Base-by-base conservation (phyloP, 345 rosid genomes). In the Gossypium stocksii region DNA sequence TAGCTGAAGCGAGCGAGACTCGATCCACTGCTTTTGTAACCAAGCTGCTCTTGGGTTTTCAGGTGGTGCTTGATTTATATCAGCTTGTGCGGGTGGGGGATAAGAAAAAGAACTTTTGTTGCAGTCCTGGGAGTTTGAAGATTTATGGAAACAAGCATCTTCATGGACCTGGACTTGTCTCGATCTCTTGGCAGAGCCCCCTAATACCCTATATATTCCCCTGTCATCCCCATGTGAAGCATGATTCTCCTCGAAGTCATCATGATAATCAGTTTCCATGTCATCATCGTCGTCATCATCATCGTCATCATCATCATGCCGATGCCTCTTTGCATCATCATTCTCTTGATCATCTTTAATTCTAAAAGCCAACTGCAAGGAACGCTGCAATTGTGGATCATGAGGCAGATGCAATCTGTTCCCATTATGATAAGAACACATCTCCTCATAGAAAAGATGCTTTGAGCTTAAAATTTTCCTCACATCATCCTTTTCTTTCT, bases 371-470 rank as follows among this genome's bases (percentile, higher is more conserved):
- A 86, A 61, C 77, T 87, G 91, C 20, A 91, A 76, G 22, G 95
- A 91, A 63, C 84, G 89, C 85, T 89, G 97, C 89, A 94, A 79
- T 10, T 88, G 93, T 8, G 81, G 87, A 75, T 92, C 98, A 85
- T 88, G 97, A 81, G 97, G 98, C 66, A 94, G 86, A 86, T 89
- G 97, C 85, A 94, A 80, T 57, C 89, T 84, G 57, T 94, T 92
- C 64, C 92, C 86, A 51, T 94, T 92, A 52, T 94, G 97, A 60
- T 92, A 92, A 46, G 98, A 92, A 80, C 98, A 92, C 97, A 94
- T 94, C 83, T 94, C 98, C 74, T 94, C 97, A 19, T 94, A 94
- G 82, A 92, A 94, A 29, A 94, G 89, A 81, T 94, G 97, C 72
- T 90, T 92, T 1, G 97, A 92, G 82, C 89, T 94, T 71, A 92